phyloP scores from a whole-genome alignment of 2,329 filamentous ascomycete genomes.

The Cladosporium colombiae region DNA sequence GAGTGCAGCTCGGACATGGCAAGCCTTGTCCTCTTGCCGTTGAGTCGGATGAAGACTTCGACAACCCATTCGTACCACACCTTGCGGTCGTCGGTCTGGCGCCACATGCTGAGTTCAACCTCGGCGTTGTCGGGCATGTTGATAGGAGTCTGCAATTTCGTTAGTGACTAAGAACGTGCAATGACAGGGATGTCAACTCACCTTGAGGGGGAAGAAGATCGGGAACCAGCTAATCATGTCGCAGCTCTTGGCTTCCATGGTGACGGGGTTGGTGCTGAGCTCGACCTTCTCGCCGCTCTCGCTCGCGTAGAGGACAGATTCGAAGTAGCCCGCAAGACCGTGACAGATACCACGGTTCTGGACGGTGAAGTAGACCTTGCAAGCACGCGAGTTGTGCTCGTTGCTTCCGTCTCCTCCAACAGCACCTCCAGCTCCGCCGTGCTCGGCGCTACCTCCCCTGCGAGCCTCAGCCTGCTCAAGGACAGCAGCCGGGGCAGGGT shows the following conservation, averaged over 20 bases:
- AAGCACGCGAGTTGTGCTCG: slow-evolving; percentile 85
- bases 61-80: slow-evolving; percentile 99
- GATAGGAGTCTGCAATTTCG: slow-evolving; percentile 67
- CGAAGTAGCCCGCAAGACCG: slow-evolving; percentile 91
- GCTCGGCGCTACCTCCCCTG: slow-evolving; percentile 63
- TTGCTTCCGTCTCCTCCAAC: slow-evolving; percentile 78
- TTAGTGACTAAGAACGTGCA: background rate
- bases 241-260: slow-evolving; percentile 87
- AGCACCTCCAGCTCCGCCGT: slow-evolving; percentile 71
- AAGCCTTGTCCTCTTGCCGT: slow-evolving; percentile 58
- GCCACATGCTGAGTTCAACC: slow-evolving; percentile 90
- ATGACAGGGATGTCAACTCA: slow-evolving; percentile 45
- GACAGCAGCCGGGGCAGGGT: slow-evolving; percentile 66
- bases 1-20: slow-evolving; percentile 67
- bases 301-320: slow-evolving; percentile 82
- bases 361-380: slow-evolving; percentile 75
- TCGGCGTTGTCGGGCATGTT: slow-evolving; percentile 83
- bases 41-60: slow-evolving; percentile 63
- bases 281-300: slow-evolving; percentile 59
- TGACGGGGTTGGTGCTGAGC: slow-evolving; percentile 87
- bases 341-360: slow-evolving; percentile 80
- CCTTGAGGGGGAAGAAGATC: slow-evolving; percentile 95
- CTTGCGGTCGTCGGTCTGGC: slow-evolving; percentile 89
- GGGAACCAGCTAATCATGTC: slow-evolving; percentile 99
- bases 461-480: slow-evolving; percentile 59